A percentile compares a stretch with the other conserved stretches of the same genome.
phyloP scores from a whole-genome alignment of 306 rosid species.

The Albizia julibrissin region DNA sequence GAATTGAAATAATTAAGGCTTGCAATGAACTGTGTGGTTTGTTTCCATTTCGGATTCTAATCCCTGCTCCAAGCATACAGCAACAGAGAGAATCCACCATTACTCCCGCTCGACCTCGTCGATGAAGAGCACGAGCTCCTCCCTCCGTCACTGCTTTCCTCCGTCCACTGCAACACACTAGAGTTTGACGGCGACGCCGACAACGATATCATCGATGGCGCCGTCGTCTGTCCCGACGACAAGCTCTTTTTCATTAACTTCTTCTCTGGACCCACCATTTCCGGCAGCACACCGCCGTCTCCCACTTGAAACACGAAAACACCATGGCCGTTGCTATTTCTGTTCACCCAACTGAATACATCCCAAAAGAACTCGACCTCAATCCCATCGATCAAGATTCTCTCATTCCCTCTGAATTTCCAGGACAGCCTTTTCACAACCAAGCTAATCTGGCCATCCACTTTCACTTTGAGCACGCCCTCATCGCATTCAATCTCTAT shows the following conservation, averaged over 20 bases:
- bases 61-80: conserved; percentile 78
- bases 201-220: conserved; percentile 18
- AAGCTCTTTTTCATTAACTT: conserved; percentile 66
- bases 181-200: conserved; percentile 50
- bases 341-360: conserved; percentile 67
- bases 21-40: not conserved
- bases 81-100: conserved; percentile 74
- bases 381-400: conserved; percentile 53
- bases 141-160: conserved; percentile 80
- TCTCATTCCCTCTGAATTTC: conserved; percentile 93
- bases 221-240: conserved; percentile 33
- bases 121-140: conserved; percentile 87
- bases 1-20: not conserved
- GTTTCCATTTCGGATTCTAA: conserved; percentile 20
- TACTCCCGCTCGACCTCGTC: conserved; percentile 54
- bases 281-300: conserved; percentile 77
- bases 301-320: conserved; percentile 80
- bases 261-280: conserved; percentile 73
- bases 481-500: conserved; percentile 67
- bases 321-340: conserved; percentile 52
- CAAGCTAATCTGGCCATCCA: conserved; percentile 59
- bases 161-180: conserved; percentile 81
- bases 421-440: conserved; percentile 70
- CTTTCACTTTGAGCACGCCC: conserved; percentile 57
- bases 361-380: conserved; percentile 89